Conservation (phyloP, 164 flowering plant species). For the Akebia trifoliata region DNA sequence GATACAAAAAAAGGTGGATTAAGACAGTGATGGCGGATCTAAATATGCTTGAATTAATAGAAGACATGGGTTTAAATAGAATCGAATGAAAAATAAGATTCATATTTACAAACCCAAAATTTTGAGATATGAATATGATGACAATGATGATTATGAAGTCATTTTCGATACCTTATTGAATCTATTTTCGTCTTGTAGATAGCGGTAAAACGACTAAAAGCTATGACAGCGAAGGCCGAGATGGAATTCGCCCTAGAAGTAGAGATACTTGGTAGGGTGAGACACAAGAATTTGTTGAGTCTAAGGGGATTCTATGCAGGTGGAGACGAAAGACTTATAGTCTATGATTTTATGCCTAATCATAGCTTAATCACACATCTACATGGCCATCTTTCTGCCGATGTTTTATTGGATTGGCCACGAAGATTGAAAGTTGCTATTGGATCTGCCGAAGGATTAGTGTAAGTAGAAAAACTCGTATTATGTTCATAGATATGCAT, state of each 20-base stretch:
- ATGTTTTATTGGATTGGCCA: slow-evolving; percentile 53
- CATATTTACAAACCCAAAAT: too few relatives aligned
- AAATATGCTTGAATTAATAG: too few relatives aligned
- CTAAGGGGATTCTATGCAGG: slow-evolving; percentile 69
- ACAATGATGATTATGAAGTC: too few relatives aligned
- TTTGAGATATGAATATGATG: too few relatives aligned
- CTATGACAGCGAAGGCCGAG: slow-evolving; percentile 62
- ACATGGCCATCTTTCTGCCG: slow-evolving; percentile 52
- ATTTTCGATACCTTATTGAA: too few relatives aligned
- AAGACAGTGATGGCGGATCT: too few relatives aligned
- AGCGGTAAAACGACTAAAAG: slow-evolving; percentile 64
- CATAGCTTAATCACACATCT: slow-evolving; percentile 66
- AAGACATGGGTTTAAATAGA: too few relatives aligned
- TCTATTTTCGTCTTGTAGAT: slow-evolving; percentile 30
- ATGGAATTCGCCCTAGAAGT: slow-evolving; percentile 85
- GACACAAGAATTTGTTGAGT: slow-evolving; percentile 63
- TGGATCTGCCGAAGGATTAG: slow-evolving; percentile 73
- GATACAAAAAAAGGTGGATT: too few relatives aligned
- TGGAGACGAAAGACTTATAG: slow-evolving; percentile 67
- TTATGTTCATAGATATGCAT: too few relatives aligned
- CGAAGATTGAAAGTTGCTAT: slow-evolving; percentile 43
- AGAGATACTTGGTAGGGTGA: slow-evolving; percentile 72
- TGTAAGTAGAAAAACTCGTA: slow-evolving; percentile 35
- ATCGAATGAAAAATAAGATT: too few relatives aligned
- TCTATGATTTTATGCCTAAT: slow-evolving; percentile 79